Conservation (phyloP, 1,284 basidiomycete genomes). For the Cryptococcus wingfieldii region DNA sequence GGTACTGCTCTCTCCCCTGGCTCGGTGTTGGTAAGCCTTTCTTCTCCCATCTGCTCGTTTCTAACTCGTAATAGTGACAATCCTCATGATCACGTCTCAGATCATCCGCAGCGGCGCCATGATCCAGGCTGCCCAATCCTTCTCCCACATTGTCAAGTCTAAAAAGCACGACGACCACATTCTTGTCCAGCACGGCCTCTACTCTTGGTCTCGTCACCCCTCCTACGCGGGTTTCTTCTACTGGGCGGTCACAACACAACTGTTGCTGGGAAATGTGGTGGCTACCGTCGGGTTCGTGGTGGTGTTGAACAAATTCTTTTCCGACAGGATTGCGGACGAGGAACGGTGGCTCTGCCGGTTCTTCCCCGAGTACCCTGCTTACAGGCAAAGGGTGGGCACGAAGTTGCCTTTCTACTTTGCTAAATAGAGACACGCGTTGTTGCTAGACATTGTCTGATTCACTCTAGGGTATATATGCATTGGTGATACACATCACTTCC, state of each 20-base stretch:
- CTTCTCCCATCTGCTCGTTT: not conserved
- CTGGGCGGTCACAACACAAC: conserved; percentile 92
- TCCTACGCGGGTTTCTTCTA: conserved; percentile 98
- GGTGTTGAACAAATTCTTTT: conserved; percentile 83
- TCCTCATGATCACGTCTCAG: conserved; percentile 67
- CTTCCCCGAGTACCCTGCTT: conserved; percentile 71
- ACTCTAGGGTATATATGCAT: not conserved
- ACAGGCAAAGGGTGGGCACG: conserved; percentile 64
- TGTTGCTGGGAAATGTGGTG: conserved; percentile 84
- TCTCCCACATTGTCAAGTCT: conserved; percentile 77
- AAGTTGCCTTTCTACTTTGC: conserved; percentile 57
- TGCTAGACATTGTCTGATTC: not conserved
- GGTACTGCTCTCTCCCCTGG: conserved; percentile 3
- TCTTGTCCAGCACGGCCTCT: conserved; percentile 82
- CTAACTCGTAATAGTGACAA: conserved; percentile 10
- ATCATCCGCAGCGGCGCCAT: conserved; percentile 79
- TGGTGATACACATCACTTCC: conserved; percentile 1
- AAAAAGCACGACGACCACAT: conserved; percentile 66
- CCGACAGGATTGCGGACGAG: conserved; percentile 70
- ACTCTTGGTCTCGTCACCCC: conserved; percentile 89
- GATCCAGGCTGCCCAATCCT: conserved; percentile 90
- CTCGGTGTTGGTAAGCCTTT: conserved; percentile 8
- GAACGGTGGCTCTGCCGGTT: conserved; percentile 68
- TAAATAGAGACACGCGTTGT: not conserved
- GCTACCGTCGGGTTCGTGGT: conserved; percentile 51